phyloP scores from a whole-genome alignment of 768 basidiomycete species.

The Tylopilus cervinicoccineus region DNA sequence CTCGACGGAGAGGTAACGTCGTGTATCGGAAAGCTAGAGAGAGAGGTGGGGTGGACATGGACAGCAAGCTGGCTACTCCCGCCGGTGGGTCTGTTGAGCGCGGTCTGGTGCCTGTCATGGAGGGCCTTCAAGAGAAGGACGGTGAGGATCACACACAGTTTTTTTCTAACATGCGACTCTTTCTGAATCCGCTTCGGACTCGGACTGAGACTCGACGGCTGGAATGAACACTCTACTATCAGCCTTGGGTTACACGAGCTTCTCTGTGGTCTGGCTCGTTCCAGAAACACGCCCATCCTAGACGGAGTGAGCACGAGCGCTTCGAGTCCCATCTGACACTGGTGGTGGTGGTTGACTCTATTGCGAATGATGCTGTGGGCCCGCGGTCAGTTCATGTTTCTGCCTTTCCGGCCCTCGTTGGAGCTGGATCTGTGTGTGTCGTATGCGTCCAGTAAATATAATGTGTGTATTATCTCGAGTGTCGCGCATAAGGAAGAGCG shows the following conservation, averaged over 20 bases:
- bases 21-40: constrained; percentile 42
- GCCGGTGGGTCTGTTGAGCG: constrained; percentile 49
- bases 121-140: constrained; percentile 26
- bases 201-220: constrained; percentile 17
- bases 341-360: too few species aligned
- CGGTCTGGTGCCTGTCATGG: constrained; percentile 37
- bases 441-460: too few species aligned
- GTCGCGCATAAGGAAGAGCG: too few species aligned
- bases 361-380: too few species aligned
- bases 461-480: too few species aligned
- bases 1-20: constrained; percentile 45
- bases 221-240: constrained; percentile 61
- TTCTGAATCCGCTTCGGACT: background rate
- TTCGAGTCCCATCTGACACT: constrained; percentile 56
- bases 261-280: constrained; percentile 18
- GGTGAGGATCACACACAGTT: constrained; percentile 3
- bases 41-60: constrained; percentile 55
- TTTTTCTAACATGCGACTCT: too few species aligned
- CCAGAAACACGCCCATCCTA: constrained; percentile 39
- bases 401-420: too few species aligned
- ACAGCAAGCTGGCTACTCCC: constrained; percentile 57
- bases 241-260: constrained; percentile 50
- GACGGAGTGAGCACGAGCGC: constrained; percentile 62
- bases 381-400: too few species aligned
- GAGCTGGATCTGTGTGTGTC: too few species aligned